Conservation (phyloP, 352 stramenopile genomes). For the Globisporangium solare region DNA sequence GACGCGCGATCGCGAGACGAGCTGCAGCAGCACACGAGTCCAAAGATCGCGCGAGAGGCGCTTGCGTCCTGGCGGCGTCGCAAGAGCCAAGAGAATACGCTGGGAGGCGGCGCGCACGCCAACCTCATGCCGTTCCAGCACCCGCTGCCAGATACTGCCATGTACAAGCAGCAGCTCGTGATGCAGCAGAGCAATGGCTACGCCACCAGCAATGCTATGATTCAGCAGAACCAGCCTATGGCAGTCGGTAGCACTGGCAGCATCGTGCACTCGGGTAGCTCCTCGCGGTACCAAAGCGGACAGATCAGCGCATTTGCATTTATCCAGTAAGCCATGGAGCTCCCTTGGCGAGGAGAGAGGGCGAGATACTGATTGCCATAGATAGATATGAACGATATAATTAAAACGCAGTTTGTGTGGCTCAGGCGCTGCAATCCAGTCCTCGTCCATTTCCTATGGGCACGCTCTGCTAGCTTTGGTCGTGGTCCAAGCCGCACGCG, state of each 20-base stretch:
- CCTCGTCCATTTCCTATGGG: too few species aligned
- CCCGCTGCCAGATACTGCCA: conserved; percentile 14
- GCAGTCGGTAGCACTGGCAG: neutral
- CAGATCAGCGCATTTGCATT: conserved; percentile 14
- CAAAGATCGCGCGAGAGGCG: conserved; percentile 33
- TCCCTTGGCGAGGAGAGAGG: too few species aligned
- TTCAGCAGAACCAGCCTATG: too few species aligned
- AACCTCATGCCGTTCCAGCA: conserved; percentile 24
- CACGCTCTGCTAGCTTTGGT: too few species aligned
- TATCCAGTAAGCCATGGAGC: conserved; percentile 4
- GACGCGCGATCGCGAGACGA: conserved; percentile 6
- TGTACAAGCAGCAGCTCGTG: conserved; percentile 3
- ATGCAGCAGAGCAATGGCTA: neutral
- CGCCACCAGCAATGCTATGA: neutral
- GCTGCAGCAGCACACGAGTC: conserved; percentile 23
- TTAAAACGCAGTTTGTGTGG: too few species aligned
- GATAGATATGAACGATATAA: too few species aligned
- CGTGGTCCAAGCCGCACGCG: too few species aligned
- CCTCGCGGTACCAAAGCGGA: conserved; percentile 11
- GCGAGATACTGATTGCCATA: neutral
- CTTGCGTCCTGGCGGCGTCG: conserved; percentile 38
- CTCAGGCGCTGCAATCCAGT: too few species aligned
- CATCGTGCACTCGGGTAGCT: conserved; percentile 9
- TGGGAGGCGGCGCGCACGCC: conserved; percentile 19
- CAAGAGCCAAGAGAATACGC: conserved; percentile 15